Base-by-base conservation (phyloP, 306 rosid genomes). In the Glycine tomentella region DNA sequence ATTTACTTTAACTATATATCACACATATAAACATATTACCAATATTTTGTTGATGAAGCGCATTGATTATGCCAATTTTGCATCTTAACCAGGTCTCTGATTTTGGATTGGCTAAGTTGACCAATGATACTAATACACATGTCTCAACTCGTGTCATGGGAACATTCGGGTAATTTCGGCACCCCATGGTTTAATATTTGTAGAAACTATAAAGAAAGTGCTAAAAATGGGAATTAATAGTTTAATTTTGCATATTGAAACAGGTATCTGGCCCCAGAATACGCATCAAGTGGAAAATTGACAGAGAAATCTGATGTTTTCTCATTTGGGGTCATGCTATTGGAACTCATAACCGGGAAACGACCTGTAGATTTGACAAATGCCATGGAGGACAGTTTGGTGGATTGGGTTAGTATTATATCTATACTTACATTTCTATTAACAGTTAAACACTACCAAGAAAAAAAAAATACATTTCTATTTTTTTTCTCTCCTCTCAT, bases 181-280 rank as follows among this genome's bases (percentile, higher is more conserved):
- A 25, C 31, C 31, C 31, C 31, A 25, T 25, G 31, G 31, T 25
- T 25, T 25, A 25, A 25, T 25, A 25, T 2, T 25, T 25, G 2
- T 25, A 25, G 31, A 25, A 25, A 25, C 31, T 25, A 25, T 25
- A 25, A 25, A 25, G 31, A 25, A 25, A 25, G 31, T 25, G 31
- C 0, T 25, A 25, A 25, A 25, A 25, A 25, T 25, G 31, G 31
- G 31, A 2, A 25, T 25, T 25, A 25, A 15, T 44, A 9, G 14
- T 31, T 15, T 25, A 20, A 1, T 13, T 70, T 57, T 57, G 12
- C 40, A n/a, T 52, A 67, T 38, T 65, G 31, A 87, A 16, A 80
- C 74, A 94, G 98, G 81, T 94, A 94, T 59, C 81, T 94, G 75
- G 98, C 98, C 49, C 98, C 97, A 11, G 97, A 94, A 84, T 94